Evolutionary conservation across 805 yeast genomes (phyloP), one percentile per base, ranked within the genome.

Genomic region (Wickerhamiella siamensis): DNA sequence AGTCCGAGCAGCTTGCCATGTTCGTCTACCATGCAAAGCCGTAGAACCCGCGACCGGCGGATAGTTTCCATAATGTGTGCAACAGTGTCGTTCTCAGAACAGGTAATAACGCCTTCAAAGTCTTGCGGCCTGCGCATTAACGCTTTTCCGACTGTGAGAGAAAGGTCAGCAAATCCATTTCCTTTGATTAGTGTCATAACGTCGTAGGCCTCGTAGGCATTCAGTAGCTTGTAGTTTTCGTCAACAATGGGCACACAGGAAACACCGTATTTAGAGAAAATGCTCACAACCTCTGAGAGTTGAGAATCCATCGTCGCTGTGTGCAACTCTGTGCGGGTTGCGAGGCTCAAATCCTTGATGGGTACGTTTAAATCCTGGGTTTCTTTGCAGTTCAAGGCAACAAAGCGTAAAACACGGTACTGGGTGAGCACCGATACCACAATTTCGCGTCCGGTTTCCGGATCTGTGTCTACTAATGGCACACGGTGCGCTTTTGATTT

Each of bases 61-160:
- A 91, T 84, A 29, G 94, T 87, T 58, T 87, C 95, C 77, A 91
- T 72, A 43, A 91, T 80, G 14, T 94, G 83, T 47, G 88, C 79
- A 44, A 91, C 65, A 48, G 87, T 71, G 59, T 91, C 99, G 51
- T 77, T 72, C 49, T 77, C 69, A 0, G 96, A 83, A 62, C 98
- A 91, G 0, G 97, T 91, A 62, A 86, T 83, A 12, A 91, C 97
- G 45, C 99, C 98, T 61, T 91, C 97, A 54, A 88, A 91, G 58
- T 91, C 96, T 51, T 87, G 95, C 3, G 94, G 78, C 56, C 95
- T 70, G 61, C 94, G 76, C 76, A 91, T 75, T 41, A 91, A 66
- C 0, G 97, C 97, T 60, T 91, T 96, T 3, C 98, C 99, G 3
- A 91, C 95, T 44, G 88, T 79, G 51, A 91, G 66, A 32, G 86